Evolutionary conservation across 2,329 filamentous ascomycete species (phyloP), one percentile per base, ranked within the genome.

Genomic region (Cadophora gregata): DNA sequence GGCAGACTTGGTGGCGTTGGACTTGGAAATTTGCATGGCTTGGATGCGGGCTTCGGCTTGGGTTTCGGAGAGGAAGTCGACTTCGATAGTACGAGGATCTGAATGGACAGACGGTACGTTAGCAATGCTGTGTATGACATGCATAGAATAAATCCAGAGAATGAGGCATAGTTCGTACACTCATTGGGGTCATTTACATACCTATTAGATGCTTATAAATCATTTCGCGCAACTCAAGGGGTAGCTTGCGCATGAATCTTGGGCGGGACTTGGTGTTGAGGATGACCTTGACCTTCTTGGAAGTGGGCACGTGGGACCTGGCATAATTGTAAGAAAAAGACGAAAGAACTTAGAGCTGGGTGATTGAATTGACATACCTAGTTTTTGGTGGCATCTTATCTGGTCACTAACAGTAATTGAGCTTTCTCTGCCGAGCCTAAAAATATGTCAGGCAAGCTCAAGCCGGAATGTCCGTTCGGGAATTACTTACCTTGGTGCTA

Each of bases 191-290:
- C 33, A 10, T 36, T 36, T 36, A 55, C 51, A 25, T 58, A 38
- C 53, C n/a, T 8, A 58, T n/a, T 8, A 58, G 31, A 24, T 58
- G 25, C 6, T 14, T 8, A 14, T 58, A 38, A 3, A 58, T 33
- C 53, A 38, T 58, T 24, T 38, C 31, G 19, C 31, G 53, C 53
- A 58, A 25, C 12, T 58, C 53, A 5, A 58, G 53, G 16, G 53
- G 53, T 25, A 58, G 53, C 53, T 58, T 58, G 31, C 53, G 19
- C 53, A 58, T 58, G n/a, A 38, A 58, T 24, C 31, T 33, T 38
- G 53, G 53, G n/a, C 53, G 53, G 38, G 31, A 24, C 53, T 38
- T 58, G n/a, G 53, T 58, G 5, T 16, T 58, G 19, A 58, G 31
- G 53, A 58, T 38, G 8, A 58, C 12, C 31, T 21, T 58, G 53